Evolutionary conservation across 305 asterid species (phyloP).

Genomic region (Solanum hybrid): DNA sequence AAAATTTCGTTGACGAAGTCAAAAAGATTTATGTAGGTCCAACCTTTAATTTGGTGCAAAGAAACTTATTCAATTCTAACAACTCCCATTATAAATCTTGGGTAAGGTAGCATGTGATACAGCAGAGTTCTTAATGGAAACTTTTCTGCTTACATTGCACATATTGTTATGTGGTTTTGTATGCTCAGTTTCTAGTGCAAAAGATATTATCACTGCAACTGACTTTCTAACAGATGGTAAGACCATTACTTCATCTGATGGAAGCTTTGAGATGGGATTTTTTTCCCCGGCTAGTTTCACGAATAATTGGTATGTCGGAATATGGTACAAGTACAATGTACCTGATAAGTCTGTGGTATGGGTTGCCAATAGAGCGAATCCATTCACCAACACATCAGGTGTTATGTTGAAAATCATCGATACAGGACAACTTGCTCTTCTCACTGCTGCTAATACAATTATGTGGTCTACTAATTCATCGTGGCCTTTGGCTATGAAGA

Average conservation of each 20-base stretch:
- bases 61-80: background rate
- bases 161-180: background rate
- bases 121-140: background rate
- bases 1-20: background rate
- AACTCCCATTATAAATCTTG: background rate
- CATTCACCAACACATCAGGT: background rate
- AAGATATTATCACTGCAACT: background rate
- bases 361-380: constrained; percentile 7
- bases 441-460: no score
- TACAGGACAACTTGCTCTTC: background rate
- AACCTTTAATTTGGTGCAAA: background rate
- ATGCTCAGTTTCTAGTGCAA: background rate
- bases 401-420: background rate
- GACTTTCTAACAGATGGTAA: background rate
- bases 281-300: background rate
- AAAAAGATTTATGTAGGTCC: background rate
- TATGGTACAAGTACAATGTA: constrained; percentile 2
- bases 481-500: background rate
- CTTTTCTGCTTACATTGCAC: background rate
- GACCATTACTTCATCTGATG: constrained; percentile 1
- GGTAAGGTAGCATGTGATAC: background rate
- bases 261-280: constrained; percentile 8
- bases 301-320: constrained; percentile 3
- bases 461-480: background rate
- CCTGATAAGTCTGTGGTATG: constrained; percentile 2